A percentile compares a stretch with the other conserved stretches of the same genome.
These are phyloP conservation scores for Ustilago shanxiensis DNA, from an alignment of 1,284 basidiomycete genomes.

Conservation along the genomic window DNA sequence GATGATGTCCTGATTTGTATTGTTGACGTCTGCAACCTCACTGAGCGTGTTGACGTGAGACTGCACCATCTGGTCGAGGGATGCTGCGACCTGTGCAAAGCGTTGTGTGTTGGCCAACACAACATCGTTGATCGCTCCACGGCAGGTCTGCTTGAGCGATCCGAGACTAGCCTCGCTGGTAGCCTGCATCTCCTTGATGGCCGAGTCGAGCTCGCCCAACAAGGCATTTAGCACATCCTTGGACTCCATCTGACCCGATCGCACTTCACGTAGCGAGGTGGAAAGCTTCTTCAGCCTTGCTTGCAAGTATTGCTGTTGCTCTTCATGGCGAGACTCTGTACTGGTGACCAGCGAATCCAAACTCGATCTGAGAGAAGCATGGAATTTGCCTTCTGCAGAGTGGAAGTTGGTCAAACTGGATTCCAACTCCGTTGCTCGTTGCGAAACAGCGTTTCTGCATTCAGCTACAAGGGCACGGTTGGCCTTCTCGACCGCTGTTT, in stretches of 20 bases:
- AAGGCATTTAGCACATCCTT: conserved; percentile 75
- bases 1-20: conserved; percentile 53
- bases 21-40: conserved; percentile 76
- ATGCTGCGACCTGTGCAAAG: conserved; percentile 62
- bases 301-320: conserved; percentile 73
- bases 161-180: conserved; percentile 74
- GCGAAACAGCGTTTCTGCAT: conserved; percentile 76
- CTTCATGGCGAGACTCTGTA: conserved; percentile 75
- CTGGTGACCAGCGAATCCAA: conserved; percentile 64
- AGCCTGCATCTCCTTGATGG: conserved; percentile 76
- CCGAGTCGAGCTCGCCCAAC: conserved; percentile 77
- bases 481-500: conserved; percentile 76
- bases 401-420: conserved; percentile 77
- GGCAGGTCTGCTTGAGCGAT: conserved; percentile 68
- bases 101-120: conserved; percentile 32
- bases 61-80: conserved; percentile 68
- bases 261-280: conserved; percentile 34
- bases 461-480: conserved; percentile 79
- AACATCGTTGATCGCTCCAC: conserved; percentile 69
- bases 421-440: conserved; percentile 75
- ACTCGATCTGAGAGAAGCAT: conserved; percentile 72
- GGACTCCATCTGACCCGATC: conserved; percentile 64
- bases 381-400: conserved; percentile 75
- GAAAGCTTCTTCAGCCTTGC: conserved; percentile 28
- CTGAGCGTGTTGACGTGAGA: conserved; percentile 77